Conservation (phyloP, 257 asterid species). For the Cordia subcordata region DNA sequence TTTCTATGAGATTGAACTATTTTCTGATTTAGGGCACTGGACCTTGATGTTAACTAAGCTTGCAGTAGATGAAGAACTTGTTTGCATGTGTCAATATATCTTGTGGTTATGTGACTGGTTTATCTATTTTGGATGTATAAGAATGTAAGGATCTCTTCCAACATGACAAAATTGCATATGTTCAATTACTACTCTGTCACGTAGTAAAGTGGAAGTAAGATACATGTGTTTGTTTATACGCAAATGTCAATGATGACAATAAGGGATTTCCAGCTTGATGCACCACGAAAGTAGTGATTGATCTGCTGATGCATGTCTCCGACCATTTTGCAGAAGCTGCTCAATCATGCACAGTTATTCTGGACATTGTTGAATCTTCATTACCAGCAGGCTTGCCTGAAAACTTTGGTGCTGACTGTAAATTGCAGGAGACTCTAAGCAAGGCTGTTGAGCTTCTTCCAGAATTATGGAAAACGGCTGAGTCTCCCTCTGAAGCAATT, state of each 20-base stretch:
- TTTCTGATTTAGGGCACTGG: too few species aligned
- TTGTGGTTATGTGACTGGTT: too few species aligned
- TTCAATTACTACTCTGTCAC: too few species aligned
- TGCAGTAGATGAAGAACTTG: too few species aligned
- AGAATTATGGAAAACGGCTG: slow-evolving; percentile 74
- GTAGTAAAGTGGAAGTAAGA: background rate
- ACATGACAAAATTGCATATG: too few species aligned
- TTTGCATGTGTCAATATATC: too few species aligned
- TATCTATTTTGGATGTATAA: too few species aligned
- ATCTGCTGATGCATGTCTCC: slow-evolving; percentile 26
- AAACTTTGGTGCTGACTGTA: slow-evolving; percentile 72
- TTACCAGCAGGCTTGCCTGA: slow-evolving; percentile 88
- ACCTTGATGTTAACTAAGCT: too few species aligned
- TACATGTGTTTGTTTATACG: background rate
- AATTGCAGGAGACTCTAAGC: slow-evolving; percentile 80
- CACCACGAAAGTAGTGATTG: background rate
- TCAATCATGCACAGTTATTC: slow-evolving; percentile 81
- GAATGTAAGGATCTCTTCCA: too few species aligned
- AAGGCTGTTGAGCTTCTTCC: slow-evolving; percentile 90
- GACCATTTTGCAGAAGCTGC: slow-evolving; percentile 89
- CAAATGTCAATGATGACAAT: background rate
- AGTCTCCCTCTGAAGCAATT: slow-evolving; percentile 65
- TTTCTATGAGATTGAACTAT: too few species aligned
- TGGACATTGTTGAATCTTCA: slow-evolving; percentile 89
- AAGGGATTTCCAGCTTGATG: slow-evolving; percentile 5